These are phyloP conservation scores for Aspergillus fructus DNA, from an alignment of 2,329 filamentous ascomycete species.

Conservation along the genomic window DNA sequence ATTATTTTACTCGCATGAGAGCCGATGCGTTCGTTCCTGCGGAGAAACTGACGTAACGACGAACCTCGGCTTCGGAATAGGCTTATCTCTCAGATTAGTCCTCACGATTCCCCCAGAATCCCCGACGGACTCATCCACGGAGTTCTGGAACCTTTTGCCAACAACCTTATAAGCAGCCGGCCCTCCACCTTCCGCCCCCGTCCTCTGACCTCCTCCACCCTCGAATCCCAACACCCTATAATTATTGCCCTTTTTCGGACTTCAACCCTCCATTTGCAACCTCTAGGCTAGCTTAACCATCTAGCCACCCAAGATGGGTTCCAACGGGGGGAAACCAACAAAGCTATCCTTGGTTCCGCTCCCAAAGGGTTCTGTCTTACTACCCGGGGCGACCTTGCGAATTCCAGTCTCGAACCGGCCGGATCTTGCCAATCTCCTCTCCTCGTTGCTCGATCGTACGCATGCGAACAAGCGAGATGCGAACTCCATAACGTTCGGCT, in stretches of 20 bases:
- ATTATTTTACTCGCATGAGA: not conserved
- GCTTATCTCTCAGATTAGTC: constrained; percentile 25
- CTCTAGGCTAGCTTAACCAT: not conserved
- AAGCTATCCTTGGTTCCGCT: constrained; percentile 77
- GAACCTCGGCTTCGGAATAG: constrained; percentile 36
- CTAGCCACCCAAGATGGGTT: constrained; percentile 30
- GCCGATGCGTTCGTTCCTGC: not conserved
- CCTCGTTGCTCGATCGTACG: constrained; percentile 76
- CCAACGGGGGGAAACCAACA: constrained; percentile 38
- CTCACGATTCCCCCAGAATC: constrained; percentile 33
- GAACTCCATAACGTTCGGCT: constrained; percentile 74
- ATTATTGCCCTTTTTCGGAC: not conserved
- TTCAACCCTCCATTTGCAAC: not conserved
- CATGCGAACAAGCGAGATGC: constrained; percentile 63
- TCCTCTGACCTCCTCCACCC: not conserved
- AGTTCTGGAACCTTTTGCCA: constrained; percentile 32
- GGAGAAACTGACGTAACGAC: constrained; percentile 23
- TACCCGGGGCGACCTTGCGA: constrained; percentile 81
- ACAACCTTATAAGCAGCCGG: constrained; percentile 15
- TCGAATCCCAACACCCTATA: not conserved
- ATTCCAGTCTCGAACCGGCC: constrained; percentile 80
- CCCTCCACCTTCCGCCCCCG: constrained; percentile 3
- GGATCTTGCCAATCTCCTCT: constrained; percentile 84
- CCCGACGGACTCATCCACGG: constrained; percentile 21
- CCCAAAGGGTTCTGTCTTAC: constrained; percentile 74